Percentiles rank a stretch among this genome's conserved stretches.
Conservation (phyloP, 169 alveolate species). For the Plasmodium yoelii region DNA sequence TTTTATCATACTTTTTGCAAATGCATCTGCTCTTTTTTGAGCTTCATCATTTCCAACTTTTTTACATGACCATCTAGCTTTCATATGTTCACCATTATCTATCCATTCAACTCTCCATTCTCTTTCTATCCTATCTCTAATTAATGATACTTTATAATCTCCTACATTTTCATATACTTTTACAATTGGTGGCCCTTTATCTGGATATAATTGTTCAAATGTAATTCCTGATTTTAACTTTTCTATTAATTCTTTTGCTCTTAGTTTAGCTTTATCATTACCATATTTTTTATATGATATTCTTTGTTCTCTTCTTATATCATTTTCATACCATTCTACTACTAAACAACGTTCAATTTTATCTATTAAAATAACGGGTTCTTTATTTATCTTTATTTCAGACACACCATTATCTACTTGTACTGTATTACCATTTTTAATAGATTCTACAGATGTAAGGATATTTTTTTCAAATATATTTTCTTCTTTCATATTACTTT, state of each 20-base stretch:
- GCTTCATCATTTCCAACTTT: slow-evolving; percentile 88
- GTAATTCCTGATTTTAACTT: slow-evolving; percentile 84
- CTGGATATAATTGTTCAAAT: slow-evolving; percentile 86
- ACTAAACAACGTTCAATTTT: slow-evolving; percentile 85
- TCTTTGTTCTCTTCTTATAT: slow-evolving; percentile 82
- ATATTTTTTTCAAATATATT: neutral
- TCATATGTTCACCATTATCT: slow-evolving; percentile 80
- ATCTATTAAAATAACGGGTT: slow-evolving; percentile 83
- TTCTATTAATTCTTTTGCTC: slow-evolving; percentile 84
- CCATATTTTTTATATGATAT: slow-evolving; percentile 87
- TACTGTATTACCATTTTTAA: slow-evolving; percentile 8
- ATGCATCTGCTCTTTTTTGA: slow-evolving; percentile 83
- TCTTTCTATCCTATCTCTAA: slow-evolving; percentile 82
- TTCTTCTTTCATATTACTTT: neutral
- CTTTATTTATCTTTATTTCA: slow-evolving; percentile 22
- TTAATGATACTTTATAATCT: slow-evolving; percentile 81
- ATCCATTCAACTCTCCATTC: slow-evolving; percentile 88
- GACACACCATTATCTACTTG: neutral
- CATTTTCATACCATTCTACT: slow-evolving; percentile 86
- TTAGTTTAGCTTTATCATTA: slow-evolving; percentile 85
- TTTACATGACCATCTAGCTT: slow-evolving; percentile 89
- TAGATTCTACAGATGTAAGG: neutral
- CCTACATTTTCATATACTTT: slow-evolving; percentile 85
- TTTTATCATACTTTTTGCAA: slow-evolving; percentile 85
- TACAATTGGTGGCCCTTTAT: slow-evolving; percentile 87